Percentiles rank a stretch among this genome's conserved stretches.
Evolutionary conservation across 1,284 basidiomycete genomes (phyloP).

Genomic region (Takashimella koratensis): DNA sequence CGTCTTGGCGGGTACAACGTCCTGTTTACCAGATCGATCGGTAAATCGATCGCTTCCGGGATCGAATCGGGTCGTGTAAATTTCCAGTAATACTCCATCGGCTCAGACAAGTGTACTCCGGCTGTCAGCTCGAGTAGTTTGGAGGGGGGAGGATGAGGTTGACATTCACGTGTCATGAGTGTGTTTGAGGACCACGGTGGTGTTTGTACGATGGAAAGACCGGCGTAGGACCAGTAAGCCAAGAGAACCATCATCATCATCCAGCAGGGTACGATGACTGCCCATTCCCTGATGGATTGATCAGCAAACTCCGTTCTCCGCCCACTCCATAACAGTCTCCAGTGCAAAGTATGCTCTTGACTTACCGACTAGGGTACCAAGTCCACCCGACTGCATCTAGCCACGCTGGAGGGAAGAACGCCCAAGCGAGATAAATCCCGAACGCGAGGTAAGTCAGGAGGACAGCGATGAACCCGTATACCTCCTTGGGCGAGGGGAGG

Average conservation of each 20-base stretch:
- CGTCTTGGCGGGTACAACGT: constrained; percentile 57
- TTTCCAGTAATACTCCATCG: constrained; percentile 25
- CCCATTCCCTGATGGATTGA: constrained; percentile 65
- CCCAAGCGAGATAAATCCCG: constrained; percentile 66
- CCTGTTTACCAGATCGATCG: constrained; percentile 73
- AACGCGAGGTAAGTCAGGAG: constrained; percentile 71
- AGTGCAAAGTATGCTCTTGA: not conserved
- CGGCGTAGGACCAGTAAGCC: constrained; percentile 73
- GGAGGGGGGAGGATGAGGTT: not conserved
- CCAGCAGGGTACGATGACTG: constrained; percentile 76
- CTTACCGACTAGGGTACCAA: constrained; percentile 82
- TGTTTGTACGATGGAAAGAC: constrained; percentile 66
- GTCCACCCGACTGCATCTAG: constrained; percentile 64
- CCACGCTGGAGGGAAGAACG: constrained; percentile 54
- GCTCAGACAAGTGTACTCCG: not conserved
- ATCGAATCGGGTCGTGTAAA: constrained; percentile 50
- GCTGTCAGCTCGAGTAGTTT: too few relatives aligned
- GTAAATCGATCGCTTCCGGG: constrained; percentile 72
- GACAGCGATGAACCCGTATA: constrained; percentile 83
- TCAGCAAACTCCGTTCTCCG: too few relatives aligned
- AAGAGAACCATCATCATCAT: constrained; percentile 67
- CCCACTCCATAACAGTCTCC: too few relatives aligned
- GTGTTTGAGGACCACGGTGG: constrained; percentile 64
- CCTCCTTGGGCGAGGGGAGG: constrained; percentile 54
- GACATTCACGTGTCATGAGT: constrained; percentile 60